phyloP scores from a whole-genome alignment of 2,329 filamentous ascomycete genomes.

The Pseudogymnoascus sp. region DNA sequence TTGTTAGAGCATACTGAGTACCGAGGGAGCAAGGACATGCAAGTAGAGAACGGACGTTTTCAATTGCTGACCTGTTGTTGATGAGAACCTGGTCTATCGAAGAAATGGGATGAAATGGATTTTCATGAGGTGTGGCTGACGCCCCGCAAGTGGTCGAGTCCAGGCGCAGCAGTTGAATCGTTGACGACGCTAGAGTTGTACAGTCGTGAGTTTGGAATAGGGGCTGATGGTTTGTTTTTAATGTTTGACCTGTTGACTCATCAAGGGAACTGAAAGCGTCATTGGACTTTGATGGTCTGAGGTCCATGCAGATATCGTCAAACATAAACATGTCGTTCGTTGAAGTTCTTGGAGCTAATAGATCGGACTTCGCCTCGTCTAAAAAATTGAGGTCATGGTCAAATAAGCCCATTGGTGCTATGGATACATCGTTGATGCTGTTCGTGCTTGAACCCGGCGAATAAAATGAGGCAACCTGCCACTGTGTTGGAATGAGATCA shows the following conservation, averaged over 20 bases:
- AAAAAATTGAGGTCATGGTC: neutral
- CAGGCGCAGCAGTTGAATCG: neutral
- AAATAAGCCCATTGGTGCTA: neutral
- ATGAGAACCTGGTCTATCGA: conserved; percentile 2
- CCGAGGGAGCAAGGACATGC: neutral
- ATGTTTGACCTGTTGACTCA: neutral
- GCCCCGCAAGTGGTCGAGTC: neutral
- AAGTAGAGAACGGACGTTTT: neutral
- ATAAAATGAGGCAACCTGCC: neutral
- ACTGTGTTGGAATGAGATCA: neutral
- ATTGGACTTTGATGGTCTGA: neutral
- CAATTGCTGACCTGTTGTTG: conserved; percentile 4
- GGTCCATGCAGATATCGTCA: neutral
- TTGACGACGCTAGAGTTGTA: neutral
- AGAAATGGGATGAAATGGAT: neutral
- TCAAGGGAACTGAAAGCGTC: neutral
- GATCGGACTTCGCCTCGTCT: neutral
- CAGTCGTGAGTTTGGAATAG: neutral
- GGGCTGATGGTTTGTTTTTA: neutral
- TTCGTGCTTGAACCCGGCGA: neutral
- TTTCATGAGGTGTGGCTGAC: neutral
- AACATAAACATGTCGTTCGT: neutral
- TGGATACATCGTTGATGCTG: neutral
- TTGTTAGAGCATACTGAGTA: neutral
- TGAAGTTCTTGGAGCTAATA: neutral